phyloP scores from a whole-genome alignment of 2,329 filamentous ascomycete species.

The Aspergillus sp. region DNA sequence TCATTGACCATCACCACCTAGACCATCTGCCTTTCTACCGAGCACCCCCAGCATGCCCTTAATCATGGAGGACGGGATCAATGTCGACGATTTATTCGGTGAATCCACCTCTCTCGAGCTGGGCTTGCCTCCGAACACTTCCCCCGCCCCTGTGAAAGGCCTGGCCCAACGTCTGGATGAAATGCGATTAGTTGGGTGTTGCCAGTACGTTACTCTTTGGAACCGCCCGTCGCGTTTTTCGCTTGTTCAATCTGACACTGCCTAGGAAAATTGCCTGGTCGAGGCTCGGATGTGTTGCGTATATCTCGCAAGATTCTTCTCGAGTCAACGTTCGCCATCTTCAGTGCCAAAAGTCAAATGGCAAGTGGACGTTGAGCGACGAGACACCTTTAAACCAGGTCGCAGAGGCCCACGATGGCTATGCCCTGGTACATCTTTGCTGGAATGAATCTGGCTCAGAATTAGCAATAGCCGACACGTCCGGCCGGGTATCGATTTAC shows the following conservation, averaged over 20 bases:
- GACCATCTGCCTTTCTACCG: neutral
- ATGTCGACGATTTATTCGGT: constrained; percentile 74
- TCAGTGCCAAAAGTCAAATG: constrained; percentile 66
- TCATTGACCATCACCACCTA: neutral
- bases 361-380: constrained; percentile 73
- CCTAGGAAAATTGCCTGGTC: constrained; percentile 82
- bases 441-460: constrained; percentile 80
- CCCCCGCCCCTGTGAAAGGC: constrained; percentile 58
- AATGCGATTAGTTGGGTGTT: constrained; percentile 71
- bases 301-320: constrained; percentile 70
- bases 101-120: constrained; percentile 60
- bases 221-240: neutral
- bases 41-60: constrained; percentile 43
- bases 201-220: constrained; percentile 64
- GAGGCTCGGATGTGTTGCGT: constrained; percentile 79
- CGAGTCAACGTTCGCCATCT: constrained; percentile 72
- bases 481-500: constrained; percentile 74
- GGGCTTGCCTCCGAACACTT: constrained; percentile 53
- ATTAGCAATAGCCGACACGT: constrained; percentile 77
- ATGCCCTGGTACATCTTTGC: constrained; percentile 73
- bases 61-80: constrained; percentile 59
- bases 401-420: constrained; percentile 60
- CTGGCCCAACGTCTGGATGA: constrained; percentile 75
- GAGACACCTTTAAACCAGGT: constrained; percentile 65
- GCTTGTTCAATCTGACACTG: constrained; percentile 22